These are phyloP conservation scores for Agrocybe praecox DNA, from an alignment of 768 basidiomycete genomes.

Conservation along the genomic window DNA sequence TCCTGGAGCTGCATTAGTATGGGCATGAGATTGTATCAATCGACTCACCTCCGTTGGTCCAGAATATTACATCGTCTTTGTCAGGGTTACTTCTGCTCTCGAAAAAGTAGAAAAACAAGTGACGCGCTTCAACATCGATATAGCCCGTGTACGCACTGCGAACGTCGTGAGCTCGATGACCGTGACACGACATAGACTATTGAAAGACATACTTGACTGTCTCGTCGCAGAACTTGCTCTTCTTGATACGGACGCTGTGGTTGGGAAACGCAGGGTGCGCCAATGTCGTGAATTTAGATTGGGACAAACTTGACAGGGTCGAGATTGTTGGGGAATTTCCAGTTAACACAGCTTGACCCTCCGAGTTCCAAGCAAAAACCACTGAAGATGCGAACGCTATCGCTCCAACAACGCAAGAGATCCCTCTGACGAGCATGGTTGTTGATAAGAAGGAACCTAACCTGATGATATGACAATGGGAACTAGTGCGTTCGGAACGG, in stretches of 20 bases:
- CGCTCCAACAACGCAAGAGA: no score
- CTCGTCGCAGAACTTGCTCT: conserved; percentile 54
- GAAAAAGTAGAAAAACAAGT: conserved; percentile 79
- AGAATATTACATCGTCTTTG: conserved; percentile 63
- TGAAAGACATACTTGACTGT: conserved; percentile 48
- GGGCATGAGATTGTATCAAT: not conserved
- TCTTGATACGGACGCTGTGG: conserved; percentile 61
- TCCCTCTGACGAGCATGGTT: no score
- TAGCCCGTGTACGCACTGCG: conserved; percentile 30
- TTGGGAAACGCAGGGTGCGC: conserved; percentile 52
- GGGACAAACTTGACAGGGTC: conserved; percentile 29
- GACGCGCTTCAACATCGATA: conserved; percentile 63
- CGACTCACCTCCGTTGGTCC: conserved; percentile 48
- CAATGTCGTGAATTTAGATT: conserved; percentile 35
- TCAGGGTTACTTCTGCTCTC: conserved; percentile 65
- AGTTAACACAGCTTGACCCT: no score
- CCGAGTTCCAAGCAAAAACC: no score
- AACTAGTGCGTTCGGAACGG: no score
- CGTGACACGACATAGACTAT: not conserved
- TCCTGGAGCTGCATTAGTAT: conserved; percentile 26
- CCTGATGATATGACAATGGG: no score
- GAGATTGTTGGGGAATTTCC: no score
- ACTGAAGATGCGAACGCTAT: no score
- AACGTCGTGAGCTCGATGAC: not conserved
- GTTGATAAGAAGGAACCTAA: no score